Evolutionary conservation across 805 yeast species (phyloP).

Genomic region (Starmerella bombicola): DNA sequence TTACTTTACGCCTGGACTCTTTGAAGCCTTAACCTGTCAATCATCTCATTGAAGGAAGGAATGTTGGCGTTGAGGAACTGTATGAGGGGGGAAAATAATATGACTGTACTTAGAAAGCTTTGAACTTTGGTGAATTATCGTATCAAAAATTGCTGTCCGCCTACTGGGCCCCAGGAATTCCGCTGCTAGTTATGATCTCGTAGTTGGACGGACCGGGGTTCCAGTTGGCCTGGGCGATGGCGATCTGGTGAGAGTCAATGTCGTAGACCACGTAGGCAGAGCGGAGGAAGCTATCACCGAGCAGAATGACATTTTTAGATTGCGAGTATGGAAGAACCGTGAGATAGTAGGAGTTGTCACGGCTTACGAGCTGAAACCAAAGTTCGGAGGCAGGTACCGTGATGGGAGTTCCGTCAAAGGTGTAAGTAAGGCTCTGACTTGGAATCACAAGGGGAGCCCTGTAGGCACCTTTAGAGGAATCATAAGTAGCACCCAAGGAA

Average conservation of each 20-base stretch:
- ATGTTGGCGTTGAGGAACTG: too few species aligned
- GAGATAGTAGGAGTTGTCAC: constrained; percentile 4
- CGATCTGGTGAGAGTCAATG: constrained; percentile 42
- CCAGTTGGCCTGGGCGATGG: constrained; percentile 40
- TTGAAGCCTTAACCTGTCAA: too few species aligned
- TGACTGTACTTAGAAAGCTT: too few species aligned
- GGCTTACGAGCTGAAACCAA: background rate
- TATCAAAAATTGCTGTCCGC: too few species aligned
- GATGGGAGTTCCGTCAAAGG: constrained; percentile 20
- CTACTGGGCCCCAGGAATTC: background rate
- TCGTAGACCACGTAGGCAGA: constrained; percentile 56
- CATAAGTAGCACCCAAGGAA: constrained; percentile 7
- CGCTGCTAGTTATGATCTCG: background rate
- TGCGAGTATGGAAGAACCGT: constrained; percentile 14
- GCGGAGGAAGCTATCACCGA: constrained; percentile 56
- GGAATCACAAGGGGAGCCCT: background rate
- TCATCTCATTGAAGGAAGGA: too few species aligned
- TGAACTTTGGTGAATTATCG: too few species aligned
- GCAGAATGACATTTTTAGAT: constrained; percentile 27
- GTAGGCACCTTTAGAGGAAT: constrained; percentile 5
- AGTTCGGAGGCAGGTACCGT: constrained; percentile 23
- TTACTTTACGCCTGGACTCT: too few species aligned
- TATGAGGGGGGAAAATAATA: too few species aligned
- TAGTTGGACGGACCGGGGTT: constrained; percentile 8
- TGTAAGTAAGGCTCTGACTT: constrained; percentile 6